Percentiles rank a stretch among this genome's conserved stretches.
Evolutionary conservation across 2,329 filamentous ascomycete genomes (phyloP).

Genomic region (Penicillium concentricum): DNA sequence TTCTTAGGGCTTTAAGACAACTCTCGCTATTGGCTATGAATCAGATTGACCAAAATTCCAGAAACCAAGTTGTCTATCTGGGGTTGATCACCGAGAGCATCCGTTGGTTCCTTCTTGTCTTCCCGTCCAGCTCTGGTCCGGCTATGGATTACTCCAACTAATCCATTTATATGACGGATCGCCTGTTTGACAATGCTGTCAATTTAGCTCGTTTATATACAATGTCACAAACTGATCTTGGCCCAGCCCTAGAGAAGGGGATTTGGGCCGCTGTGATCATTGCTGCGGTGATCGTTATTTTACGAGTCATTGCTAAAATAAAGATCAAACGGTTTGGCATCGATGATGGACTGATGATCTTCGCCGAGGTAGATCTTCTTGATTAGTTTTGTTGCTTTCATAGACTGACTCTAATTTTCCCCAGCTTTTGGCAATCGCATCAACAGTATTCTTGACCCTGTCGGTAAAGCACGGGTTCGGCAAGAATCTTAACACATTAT

Average conservation of each 20-base stretch:
- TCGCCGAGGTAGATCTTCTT: conserved; percentile 23
- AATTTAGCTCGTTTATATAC: conserved; percentile 1
- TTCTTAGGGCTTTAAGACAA: background rate
- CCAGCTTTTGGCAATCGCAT: conserved; percentile 25
- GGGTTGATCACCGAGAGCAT: background rate
- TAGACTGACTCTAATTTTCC: background rate
- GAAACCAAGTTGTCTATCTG: too few relatives aligned
- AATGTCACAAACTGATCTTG: conserved; percentile 12
- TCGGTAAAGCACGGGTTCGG: conserved; percentile 32
- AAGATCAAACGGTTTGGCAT: conserved; percentile 29
- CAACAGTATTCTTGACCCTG: conserved; percentile 25
- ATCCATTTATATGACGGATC: background rate
- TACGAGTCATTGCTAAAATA: conserved; percentile 30
- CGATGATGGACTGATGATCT: conserved; percentile 33
- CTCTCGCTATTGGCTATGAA: background rate
- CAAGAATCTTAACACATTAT: conserved; percentile 15
- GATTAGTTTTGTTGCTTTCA: background rate
- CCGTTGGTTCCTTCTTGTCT: background rate
- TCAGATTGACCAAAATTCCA: background rate
- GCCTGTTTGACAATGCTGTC: background rate
- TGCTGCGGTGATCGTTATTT: conserved; percentile 25
- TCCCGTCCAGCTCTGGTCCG: background rate
- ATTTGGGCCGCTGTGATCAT: conserved; percentile 31
- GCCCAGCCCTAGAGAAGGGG: conserved; percentile 24
- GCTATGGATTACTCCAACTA: background rate